Conservation (phyloP, 2,329 filamentous ascomycete genomes). For the Macrophomina tecta region DNA sequence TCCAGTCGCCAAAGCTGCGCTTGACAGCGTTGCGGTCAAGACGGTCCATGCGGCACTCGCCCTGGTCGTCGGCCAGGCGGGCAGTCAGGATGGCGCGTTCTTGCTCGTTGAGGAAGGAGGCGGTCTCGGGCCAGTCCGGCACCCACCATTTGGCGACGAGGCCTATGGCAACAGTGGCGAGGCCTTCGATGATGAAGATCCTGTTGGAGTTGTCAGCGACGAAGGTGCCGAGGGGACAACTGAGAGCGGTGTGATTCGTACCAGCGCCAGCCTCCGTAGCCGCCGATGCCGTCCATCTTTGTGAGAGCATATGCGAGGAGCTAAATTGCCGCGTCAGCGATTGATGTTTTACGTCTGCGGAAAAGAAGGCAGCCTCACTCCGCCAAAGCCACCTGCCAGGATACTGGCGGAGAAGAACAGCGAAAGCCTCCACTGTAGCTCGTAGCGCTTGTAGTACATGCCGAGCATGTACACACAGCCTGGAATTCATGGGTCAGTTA, state of each 20-base stretch:
- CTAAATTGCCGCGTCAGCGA: neutral
- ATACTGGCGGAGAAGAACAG: conserved; percentile 51
- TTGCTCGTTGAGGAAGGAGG: conserved; percentile 43
- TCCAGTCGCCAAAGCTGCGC: conserved; percentile 13
- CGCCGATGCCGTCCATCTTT: conserved; percentile 63
- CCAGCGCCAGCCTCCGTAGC: conserved; percentile 40
- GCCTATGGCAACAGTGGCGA: conserved; percentile 29
- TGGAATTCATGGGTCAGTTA: too few relatives aligned
- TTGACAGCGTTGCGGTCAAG: conserved; percentile 7
- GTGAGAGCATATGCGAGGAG: conserved; percentile 59
- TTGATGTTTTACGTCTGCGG: neutral
- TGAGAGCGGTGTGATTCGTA: neutral
- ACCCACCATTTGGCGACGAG: conserved; percentile 36
- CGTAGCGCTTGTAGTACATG: conserved; percentile 51
- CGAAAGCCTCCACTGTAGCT: conserved; percentile 49
- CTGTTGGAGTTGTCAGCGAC: neutral
- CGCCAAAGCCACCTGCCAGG: conserved; percentile 50
- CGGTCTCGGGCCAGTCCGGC: conserved; percentile 45
- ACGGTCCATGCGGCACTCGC: conserved; percentile 30
- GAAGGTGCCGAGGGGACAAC: neutral
- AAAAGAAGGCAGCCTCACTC: conserved; percentile 34
- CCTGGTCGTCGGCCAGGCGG: conserved; percentile 40
- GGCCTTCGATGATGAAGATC: conserved; percentile 32
- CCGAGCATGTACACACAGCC: conserved; percentile 38
- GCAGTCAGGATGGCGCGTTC: conserved; percentile 43